phyloP scores from a whole-genome alignment of 495 filamentous ascomycete species.

The Monascus purpureus region DNA sequence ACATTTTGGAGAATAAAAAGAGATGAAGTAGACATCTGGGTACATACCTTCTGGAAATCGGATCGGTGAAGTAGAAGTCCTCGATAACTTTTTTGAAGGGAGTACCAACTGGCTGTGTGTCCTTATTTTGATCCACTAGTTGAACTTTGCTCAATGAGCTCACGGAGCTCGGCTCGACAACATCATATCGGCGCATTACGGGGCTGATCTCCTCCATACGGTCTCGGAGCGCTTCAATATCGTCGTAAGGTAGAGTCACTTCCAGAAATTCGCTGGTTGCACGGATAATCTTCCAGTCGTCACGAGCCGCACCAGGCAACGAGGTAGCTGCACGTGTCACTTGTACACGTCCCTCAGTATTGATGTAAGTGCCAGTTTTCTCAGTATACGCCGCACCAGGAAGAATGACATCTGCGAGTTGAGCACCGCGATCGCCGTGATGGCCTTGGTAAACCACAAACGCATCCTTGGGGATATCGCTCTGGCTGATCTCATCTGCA shows the following conservation, averaged over 20 bases:
- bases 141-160: slow-evolving; percentile 71
- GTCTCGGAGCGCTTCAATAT: slow-evolving; percentile 71
- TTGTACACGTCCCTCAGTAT: slow-evolving; percentile 92
- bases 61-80: slow-evolving; percentile 96
- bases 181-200: slow-evolving; percentile 73
- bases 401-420: slow-evolving; percentile 85
- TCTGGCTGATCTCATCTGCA: slow-evolving; percentile 71
- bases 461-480: slow-evolving; percentile 80
- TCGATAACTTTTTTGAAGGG: slow-evolving; percentile 74
- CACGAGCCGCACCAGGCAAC: slow-evolving; percentile 73
- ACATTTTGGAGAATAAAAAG: slow-evolving; percentile 2
- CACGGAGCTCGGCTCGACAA: slow-evolving; percentile 66
- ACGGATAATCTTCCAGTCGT: slow-evolving; percentile 98
- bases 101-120: slow-evolving; percentile 45
- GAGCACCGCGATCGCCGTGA: slow-evolving; percentile 86
- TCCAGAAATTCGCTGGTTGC: slow-evolving; percentile 86
- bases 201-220: slow-evolving; percentile 94
- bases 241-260: slow-evolving; percentile 76
- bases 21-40: neutral
- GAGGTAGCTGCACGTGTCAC: slow-evolving; percentile 78
- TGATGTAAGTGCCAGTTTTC: slow-evolving; percentile 92
- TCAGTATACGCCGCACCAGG: slow-evolving; percentile 93
- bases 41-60: slow-evolving; percentile 78
- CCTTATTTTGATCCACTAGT: slow-evolving; percentile 91
- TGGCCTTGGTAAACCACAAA: slow-evolving; percentile 98